phyloP scores from a whole-genome alignment of 768 basidiomycete genomes.

The Trametes sanguinea region DNA sequence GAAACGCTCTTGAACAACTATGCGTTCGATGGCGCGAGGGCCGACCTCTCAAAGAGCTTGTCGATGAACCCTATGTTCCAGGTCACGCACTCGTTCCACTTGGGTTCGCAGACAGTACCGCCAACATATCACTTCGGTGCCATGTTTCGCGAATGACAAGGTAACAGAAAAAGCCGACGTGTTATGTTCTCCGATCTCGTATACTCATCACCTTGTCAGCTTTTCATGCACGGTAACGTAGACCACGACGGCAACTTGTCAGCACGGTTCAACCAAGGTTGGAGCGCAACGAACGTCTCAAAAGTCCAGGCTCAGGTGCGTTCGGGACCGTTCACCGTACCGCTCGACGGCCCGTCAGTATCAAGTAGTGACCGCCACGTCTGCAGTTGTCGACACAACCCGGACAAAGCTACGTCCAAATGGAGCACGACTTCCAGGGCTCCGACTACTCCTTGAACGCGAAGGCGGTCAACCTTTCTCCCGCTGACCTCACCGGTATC shows the following conservation, averaged over 20 bases:
- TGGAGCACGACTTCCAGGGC: slow-evolving; percentile 94
- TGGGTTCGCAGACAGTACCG: slow-evolving; percentile 83
- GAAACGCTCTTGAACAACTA: slow-evolving; percentile 92
- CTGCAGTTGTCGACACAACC: slow-evolving; percentile 69
- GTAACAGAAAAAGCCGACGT: slow-evolving; percentile 42
- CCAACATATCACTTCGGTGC: slow-evolving; percentile 95
- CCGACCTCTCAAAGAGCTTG: slow-evolving; percentile 91
- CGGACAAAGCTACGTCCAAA: slow-evolving; percentile 88
- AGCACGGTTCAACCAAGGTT: slow-evolving; percentile 86
- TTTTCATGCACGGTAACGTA: slow-evolving; percentile 90
- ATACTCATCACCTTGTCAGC: slow-evolving; percentile 47
- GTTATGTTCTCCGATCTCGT: slow-evolving; percentile 4
- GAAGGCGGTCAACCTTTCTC: slow-evolving; percentile 91
- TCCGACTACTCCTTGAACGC: slow-evolving; percentile 82
- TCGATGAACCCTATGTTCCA: slow-evolving; percentile 97
- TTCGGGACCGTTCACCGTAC: slow-evolving; percentile 4
- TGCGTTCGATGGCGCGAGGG: slow-evolving; percentile 96
- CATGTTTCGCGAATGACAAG: slow-evolving; percentile 81
- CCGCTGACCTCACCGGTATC: slow-evolving; percentile 84
- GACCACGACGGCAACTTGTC: slow-evolving; percentile 93
- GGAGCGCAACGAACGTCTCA: slow-evolving; percentile 74
- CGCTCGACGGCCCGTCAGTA: neutral
- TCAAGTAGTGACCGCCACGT: slow-evolving; percentile 23
- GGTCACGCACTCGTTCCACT: slow-evolving; percentile 92
- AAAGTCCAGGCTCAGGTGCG: slow-evolving; percentile 88